Evolutionary conservation across 2,329 filamentous ascomycete species (phyloP).

Genomic region (Clarireedia paspali): DNA sequence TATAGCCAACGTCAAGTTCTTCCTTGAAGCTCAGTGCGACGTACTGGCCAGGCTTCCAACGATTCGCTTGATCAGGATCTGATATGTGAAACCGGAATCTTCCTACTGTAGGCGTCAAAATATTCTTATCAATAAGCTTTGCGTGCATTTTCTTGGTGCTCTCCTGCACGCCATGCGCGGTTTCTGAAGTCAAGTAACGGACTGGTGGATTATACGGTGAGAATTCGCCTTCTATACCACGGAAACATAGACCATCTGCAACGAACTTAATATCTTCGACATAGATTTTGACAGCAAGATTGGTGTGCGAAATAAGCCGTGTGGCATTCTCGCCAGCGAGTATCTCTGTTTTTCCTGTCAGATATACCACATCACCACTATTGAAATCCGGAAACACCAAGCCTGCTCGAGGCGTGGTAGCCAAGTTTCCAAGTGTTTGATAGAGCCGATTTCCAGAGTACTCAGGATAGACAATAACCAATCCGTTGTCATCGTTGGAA

Average conservation of each 20-base stretch:
- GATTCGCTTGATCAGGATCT: constrained; percentile 27
- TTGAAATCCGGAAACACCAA: constrained; percentile 67
- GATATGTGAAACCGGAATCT: constrained; percentile 53
- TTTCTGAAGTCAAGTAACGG: constrained; percentile 56
- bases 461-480: constrained; percentile 64
- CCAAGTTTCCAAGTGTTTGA: constrained; percentile 74
- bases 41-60: constrained; percentile 67
- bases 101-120: constrained; percentile 58
- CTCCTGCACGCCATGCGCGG: constrained; percentile 15
- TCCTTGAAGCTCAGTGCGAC: constrained; percentile 64
- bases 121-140: constrained; percentile 48
- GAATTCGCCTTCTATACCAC: constrained; percentile 47
- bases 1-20: constrained; percentile 66
- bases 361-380: constrained; percentile 64
- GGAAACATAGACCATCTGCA: constrained; percentile 57
- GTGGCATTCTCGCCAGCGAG: constrained; percentile 57
- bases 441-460: constrained; percentile 78
- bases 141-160: constrained; percentile 32
- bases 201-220: constrained; percentile 77
- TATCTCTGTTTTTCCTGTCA: constrained; percentile 59
- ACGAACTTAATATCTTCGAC: constrained; percentile 57
- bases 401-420: constrained; percentile 57
- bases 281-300: constrained; percentile 63
- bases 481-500: constrained; percentile 41
- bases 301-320: constrained; percentile 57